A percentile compares a stretch with the other conserved stretches of the same genome.
phyloP scores from a whole-genome alignment of 163 green algal genomes.

The Scenedesmus sp. region DNA sequence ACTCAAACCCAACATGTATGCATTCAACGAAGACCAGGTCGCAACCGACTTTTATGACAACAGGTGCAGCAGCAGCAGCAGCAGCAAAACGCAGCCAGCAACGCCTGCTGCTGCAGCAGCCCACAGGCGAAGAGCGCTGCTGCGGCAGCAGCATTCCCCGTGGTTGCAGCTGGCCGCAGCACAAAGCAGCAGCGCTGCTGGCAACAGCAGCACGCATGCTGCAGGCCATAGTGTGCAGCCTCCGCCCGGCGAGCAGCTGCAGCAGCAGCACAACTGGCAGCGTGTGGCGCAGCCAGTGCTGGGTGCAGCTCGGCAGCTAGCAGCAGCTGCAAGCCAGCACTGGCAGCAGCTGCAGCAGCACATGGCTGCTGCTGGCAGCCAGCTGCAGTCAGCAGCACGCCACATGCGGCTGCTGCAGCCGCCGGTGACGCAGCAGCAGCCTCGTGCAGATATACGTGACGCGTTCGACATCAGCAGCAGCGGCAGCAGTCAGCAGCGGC shows the following conservation, averaged over 20 bases:
- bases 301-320: neutral
- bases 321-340: neutral
- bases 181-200: neutral
- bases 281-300: neutral
- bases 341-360: neutral
- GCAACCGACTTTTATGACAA: neutral
- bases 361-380: neutral
- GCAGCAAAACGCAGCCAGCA: neutral
- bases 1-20: constrained; percentile 51
- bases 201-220: neutral
- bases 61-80: neutral
- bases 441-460: neutral
- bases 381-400: neutral
- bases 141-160: neutral
- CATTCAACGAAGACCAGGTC: constrained; percentile 28
- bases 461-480: no score
- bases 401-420: neutral
- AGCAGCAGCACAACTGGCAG: neutral
- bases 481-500: neutral
- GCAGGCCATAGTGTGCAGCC: neutral
- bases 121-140: neutral
- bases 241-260: neutral
- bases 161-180: neutral
- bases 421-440: neutral
- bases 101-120: neutral